Evolutionary conservation across 805 yeast genomes (phyloP), one percentile per base, ranked within the genome.

Genomic region (Pichia ethanolica): DNA sequence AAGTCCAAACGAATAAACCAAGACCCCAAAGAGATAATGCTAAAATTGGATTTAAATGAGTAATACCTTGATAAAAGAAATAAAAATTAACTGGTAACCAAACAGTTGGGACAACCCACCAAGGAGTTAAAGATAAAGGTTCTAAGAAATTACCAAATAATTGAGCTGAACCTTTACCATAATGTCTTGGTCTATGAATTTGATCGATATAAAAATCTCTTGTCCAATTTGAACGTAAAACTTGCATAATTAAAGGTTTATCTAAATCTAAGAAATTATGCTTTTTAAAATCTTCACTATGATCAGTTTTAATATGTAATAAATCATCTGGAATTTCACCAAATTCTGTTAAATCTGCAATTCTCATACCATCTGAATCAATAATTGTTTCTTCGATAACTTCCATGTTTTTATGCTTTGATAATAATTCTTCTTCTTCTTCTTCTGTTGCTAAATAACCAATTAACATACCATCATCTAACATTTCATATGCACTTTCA

Each of bases 131-230:
- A 7, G 95, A 81, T 28, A 93, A 63, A 5, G 97, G 97, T 69
- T 93, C 99, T 52, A 93, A 71, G 67, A 91, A 86, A 68, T 90
- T 89, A 44, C 99, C 99, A 67, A 93, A 93, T 48, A 93, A 66
- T 7, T 90, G 97, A 11, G 99, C 99, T 4, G 97, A 88, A 10
- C 97, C 97, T 64, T 89, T 83, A 56, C 98, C 98, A 64, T 90
- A 93, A 68, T 93, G 99, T 65, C 99, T 83, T 47, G 99, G 99
- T 69, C 97, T 82, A 68, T 93, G 99, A 40, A 93, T 93, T 69
- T 93, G 97, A 64, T 89, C 96, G 62, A 93, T 74, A 67, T 93
- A 93, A 62, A 93, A 91, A 40, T 88, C 95, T 64, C 87, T 91
- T 39, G 86, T 63, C 74, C 89, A 93, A 35, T 77, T 75, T 39